phyloP scores from a whole-genome alignment of 1,139 yeast genomes.

The Hyphopichia pseudoburtonii region DNA sequence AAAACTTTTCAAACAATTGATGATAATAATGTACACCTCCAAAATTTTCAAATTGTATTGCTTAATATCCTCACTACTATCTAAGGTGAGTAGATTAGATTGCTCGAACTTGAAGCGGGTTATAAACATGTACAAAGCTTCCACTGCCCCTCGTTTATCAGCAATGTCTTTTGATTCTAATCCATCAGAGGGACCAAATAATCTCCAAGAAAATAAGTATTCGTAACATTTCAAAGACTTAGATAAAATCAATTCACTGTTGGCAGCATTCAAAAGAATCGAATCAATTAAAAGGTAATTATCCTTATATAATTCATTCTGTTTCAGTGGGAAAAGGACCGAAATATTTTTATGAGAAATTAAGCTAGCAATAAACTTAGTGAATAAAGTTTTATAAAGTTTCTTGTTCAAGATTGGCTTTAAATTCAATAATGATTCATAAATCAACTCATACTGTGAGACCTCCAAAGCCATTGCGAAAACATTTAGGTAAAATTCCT shows the following conservation, averaged over 20 bases:
- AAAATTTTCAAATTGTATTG: constrained; percentile 39
- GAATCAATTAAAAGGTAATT: constrained; percentile 38
- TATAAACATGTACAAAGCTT: constrained; percentile 56
- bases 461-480: constrained; percentile 31
- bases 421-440: constrained; percentile 26
- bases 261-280: constrained; percentile 40
- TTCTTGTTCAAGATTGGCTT: constrained; percentile 5
- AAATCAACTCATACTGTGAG: constrained; percentile 24
- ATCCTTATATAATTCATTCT: constrained; percentile 19
- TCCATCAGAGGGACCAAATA: constrained; percentile 23
- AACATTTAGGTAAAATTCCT: constrained; percentile 25
- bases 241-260: constrained; percentile 29
- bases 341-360: constrained; percentile 20
- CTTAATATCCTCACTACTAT: constrained; percentile 24
- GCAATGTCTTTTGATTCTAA: constrained; percentile 16
- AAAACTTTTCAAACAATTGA: constrained; percentile 49
- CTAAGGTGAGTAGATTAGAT: constrained; percentile 12
- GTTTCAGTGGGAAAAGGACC: constrained; percentile 23
- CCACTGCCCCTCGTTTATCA: constrained; percentile 57
- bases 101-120: constrained; percentile 32
- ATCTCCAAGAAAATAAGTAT: constrained; percentile 56
- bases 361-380: constrained; percentile 25
- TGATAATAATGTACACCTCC: constrained; percentile 47
- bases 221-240: constrained; percentile 50
- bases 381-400: constrained; percentile 15